Conservation (phyloP, 441 rosid species). For the Eutrema salsugineum region DNA sequence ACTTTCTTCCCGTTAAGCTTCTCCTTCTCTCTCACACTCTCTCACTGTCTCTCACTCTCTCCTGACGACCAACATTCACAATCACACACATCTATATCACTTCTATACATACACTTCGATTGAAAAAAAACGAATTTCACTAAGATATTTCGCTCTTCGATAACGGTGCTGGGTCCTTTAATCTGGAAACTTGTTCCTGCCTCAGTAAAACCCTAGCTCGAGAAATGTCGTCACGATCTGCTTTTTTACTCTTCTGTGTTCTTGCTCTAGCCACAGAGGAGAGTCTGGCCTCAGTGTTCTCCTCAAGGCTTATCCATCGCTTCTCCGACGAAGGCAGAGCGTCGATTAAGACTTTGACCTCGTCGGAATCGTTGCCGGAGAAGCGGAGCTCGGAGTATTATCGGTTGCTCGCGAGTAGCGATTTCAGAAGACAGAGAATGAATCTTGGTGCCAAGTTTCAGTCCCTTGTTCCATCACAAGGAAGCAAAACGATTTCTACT, state of each 20-base stretch:
- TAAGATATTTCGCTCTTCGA: neutral
- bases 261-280: slow-evolving; percentile 9
- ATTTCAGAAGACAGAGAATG: slow-evolving; percentile 65
- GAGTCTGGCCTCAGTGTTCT: slow-evolving; percentile 33
- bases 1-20: slow-evolving; percentile 28
- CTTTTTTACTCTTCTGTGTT: slow-evolving; percentile 29
- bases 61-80: slow-evolving; percentile 10
- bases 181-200: neutral
- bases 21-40: neutral
- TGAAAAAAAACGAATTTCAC: neutral
- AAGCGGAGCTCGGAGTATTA: slow-evolving; percentile 59
- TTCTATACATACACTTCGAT: neutral
- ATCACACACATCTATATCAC: neutral
- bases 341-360: slow-evolving; percentile 25
- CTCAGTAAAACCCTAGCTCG: slow-evolving; percentile 24
- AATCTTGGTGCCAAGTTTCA: slow-evolving; percentile 55
- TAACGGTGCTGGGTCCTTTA: neutral
- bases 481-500: slow-evolving; percentile 56
- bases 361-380: slow-evolving; percentile 41
- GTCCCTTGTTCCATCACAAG: slow-evolving; percentile 69
- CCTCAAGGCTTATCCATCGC: slow-evolving; percentile 66
- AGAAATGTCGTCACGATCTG: slow-evolving; percentile 41
- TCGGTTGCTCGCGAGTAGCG: slow-evolving; percentile 43
- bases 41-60: neutral
- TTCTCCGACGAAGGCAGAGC: slow-evolving; percentile 66